These are phyloP conservation scores for Suillus brevipes DNA, from an alignment of 768 basidiomycete species.

Conservation along the genomic window DNA sequence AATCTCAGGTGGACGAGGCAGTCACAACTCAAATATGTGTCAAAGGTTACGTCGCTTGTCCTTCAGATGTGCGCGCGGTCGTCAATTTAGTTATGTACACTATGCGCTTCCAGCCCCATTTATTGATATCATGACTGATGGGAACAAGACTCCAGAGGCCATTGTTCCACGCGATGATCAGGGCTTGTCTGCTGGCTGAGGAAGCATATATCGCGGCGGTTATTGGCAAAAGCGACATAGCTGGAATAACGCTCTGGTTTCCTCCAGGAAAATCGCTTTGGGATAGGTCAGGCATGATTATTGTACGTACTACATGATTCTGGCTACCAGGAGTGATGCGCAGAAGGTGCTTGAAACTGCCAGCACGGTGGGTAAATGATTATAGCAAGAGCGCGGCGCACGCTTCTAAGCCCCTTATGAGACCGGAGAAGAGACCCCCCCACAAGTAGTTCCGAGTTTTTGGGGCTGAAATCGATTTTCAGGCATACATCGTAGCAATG, in stretches of 20 bases:
- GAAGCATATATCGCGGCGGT: too few relatives aligned
- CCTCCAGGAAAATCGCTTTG: too few relatives aligned
- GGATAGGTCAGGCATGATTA: too few relatives aligned
- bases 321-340: too few relatives aligned
- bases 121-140: background rate
- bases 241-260: too few relatives aligned
- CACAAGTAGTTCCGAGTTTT: background rate
- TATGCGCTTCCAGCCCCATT: background rate
- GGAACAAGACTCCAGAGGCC: background rate
- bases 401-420: background rate
- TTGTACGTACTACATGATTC: too few relatives aligned
- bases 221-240: too few relatives aligned
- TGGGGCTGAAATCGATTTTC: background rate
- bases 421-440: background rate
- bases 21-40: background rate
- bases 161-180: too few relatives aligned
- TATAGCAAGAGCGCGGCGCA: background rate
- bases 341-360: too few relatives aligned
- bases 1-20: background rate
- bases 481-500: background rate
- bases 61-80: background rate
- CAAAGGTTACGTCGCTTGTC: background rate
- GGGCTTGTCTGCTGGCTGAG: too few relatives aligned
- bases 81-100: background rate
- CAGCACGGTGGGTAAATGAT: background rate